Percentiles rank a stretch among this genome's conserved stretches.
These are phyloP conservation scores for Pueraria montana DNA, from an alignment of 306 rosid species.

Conservation along the genomic window DNA sequence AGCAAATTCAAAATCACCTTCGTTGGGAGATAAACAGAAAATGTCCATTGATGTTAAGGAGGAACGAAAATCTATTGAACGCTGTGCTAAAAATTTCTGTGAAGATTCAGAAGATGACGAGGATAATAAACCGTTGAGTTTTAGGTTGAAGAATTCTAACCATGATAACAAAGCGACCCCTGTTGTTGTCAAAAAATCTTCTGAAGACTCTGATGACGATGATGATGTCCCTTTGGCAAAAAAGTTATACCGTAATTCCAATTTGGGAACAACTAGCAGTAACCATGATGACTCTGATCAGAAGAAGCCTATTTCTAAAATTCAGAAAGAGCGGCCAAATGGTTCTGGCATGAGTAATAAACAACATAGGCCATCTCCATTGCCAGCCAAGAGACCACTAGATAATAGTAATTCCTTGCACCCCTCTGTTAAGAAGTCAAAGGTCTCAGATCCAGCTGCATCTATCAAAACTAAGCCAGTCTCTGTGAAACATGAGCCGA, in stretches of 20 bases:
- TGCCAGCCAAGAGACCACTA: conserved; percentile 55
- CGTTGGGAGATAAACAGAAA: conserved; percentile 43
- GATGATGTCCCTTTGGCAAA: conserved; percentile 57
- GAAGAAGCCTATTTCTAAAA: conserved; percentile 51
- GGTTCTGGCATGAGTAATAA: conserved; percentile 49
- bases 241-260: conserved; percentile 37
- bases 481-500: conserved; percentile 37
- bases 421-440: conserved; percentile 52
- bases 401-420: conserved; percentile 44
- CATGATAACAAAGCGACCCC: conserved; percentile 43
- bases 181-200: conserved; percentile 44
- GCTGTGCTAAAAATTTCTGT: background rate
- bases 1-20: conserved; percentile 37
- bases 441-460: conserved; percentile 47
- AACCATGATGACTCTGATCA: conserved; percentile 29
- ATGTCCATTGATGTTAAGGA: conserved; percentile 43
- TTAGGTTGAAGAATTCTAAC: conserved; percentile 47
- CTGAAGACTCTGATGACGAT: conserved; percentile 58
- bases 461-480: conserved; percentile 47
- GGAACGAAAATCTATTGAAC: conserved; percentile 32
- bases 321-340: conserved; percentile 48
- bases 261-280: conserved; percentile 49
- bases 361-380: conserved; percentile 40
- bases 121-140: conserved; percentile 56
- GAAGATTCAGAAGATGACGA: conserved; percentile 60